A percentile compares a stretch with the other conserved stretches of the same genome.
These are phyloP conservation scores for Puccinia coronata DNA, from an alignment of 1,284 basidiomycete species.

Conservation along the genomic window DNA sequence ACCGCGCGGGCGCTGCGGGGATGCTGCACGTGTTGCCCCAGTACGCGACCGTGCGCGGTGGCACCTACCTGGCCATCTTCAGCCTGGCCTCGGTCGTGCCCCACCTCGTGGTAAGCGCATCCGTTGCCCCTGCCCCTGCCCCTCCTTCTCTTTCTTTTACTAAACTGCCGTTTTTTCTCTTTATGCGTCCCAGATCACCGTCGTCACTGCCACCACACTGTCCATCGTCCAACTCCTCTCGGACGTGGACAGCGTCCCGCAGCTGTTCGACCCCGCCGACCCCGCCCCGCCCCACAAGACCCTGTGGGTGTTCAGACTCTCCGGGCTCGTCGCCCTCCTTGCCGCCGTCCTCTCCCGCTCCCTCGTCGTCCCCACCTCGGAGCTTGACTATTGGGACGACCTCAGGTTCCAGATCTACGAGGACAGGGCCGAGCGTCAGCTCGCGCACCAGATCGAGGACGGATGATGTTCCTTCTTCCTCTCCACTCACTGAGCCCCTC, in stretches of 20 bases:
- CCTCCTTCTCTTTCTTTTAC: not conserved
- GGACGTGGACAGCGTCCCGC: not conserved
- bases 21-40: not conserved
- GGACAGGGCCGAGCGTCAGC: not conserved
- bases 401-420: slow-evolving; percentile 37
- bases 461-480: no score
- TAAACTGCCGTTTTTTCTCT: not conserved
- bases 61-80: slow-evolving; percentile 27
- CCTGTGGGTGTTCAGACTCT: slow-evolving; percentile 22
- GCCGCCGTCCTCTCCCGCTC: not conserved
- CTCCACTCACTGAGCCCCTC: no score
- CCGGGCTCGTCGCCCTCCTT: not conserved
- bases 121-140: not conserved
- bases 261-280: not conserved
- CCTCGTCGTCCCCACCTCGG: slow-evolving; percentile 26
- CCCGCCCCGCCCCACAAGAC: not conserved
- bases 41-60: slow-evolving; percentile 5
- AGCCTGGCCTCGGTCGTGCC: slow-evolving; percentile 24
- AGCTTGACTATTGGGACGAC: slow-evolving; percentile 42
- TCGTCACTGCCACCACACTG: slow-evolving; percentile 19
- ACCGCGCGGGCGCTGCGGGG: not conserved
- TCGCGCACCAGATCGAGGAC: not conserved
- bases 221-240: slow-evolving; percentile 11
- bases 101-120: slow-evolving; percentile 33
- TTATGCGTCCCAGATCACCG: not conserved